A percentile compares a stretch with the other conserved stretches of the same genome.
Evolutionary conservation across 2,329 filamentous ascomycete species (phyloP).

Genomic region (Cladophialophora bantiana): DNA sequence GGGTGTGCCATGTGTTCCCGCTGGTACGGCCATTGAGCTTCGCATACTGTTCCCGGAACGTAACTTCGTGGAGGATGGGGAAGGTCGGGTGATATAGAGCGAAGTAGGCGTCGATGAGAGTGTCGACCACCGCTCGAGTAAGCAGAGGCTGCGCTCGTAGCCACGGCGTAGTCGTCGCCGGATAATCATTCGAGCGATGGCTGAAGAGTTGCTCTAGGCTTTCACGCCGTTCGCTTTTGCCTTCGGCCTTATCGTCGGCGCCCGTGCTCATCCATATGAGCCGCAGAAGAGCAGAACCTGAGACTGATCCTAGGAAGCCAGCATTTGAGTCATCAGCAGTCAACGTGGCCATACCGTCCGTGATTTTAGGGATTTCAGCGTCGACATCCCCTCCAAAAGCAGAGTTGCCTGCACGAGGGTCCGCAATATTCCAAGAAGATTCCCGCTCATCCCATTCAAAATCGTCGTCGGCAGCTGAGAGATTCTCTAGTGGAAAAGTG

Average conservation of each 20-base stretch:
- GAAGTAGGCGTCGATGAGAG: slow-evolving; percentile 56
- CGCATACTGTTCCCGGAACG: slow-evolving; percentile 53
- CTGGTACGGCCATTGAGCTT: slow-evolving; percentile 30
- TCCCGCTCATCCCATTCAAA: slow-evolving; percentile 39
- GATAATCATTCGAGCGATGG: slow-evolving; percentile 17
- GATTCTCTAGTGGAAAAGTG: slow-evolving; percentile 24
- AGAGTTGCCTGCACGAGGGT: slow-evolving; percentile 11
- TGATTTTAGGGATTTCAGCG: slow-evolving; percentile 31
- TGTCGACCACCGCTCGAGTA: slow-evolving; percentile 32
- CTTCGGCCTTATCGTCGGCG: slow-evolving; percentile 6
- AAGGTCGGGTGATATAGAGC: slow-evolving; percentile 65
- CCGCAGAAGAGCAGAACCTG: slow-evolving; percentile 35
- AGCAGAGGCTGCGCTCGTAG: slow-evolving; percentile 31
- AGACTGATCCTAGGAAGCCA: slow-evolving; percentile 34
- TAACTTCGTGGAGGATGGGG: slow-evolving; percentile 59
- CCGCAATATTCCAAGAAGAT: slow-evolving; percentile 26
- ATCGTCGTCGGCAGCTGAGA: slow-evolving; percentile 34
- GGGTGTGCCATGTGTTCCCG: slow-evolving; percentile 31
- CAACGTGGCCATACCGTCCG: slow-evolving; percentile 36
- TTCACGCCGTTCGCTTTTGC: slow-evolving; percentile 16
- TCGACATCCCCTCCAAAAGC: slow-evolving; percentile 20
- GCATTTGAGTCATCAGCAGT: slow-evolving; percentile 35
- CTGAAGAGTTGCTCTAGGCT: slow-evolving; percentile 28
- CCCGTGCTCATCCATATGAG: slow-evolving; percentile 31
- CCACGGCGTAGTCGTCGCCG: slow-evolving; percentile 16